phyloP scores from a whole-genome alignment of 2,329 filamentous ascomycete genomes.

The Calcarisporium arbuscula region DNA sequence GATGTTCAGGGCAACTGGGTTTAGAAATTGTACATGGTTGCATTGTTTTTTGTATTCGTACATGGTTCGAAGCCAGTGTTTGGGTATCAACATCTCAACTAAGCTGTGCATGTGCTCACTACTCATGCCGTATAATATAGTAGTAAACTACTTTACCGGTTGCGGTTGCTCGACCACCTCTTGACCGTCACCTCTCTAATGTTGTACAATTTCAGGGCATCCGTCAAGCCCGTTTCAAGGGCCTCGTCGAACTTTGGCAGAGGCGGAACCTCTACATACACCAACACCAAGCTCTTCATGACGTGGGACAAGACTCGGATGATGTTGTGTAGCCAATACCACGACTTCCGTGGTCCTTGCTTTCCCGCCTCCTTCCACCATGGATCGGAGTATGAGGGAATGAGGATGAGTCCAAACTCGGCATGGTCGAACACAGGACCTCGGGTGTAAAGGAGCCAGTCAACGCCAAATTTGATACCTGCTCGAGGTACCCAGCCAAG shows the following conservation, averaged over 20 bases:
- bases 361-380: conserved; percentile 62
- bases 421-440: conserved; percentile 94
- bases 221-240: conserved; percentile 50
- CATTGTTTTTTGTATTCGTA: too few relatives aligned
- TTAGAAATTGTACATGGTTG: too few relatives aligned
- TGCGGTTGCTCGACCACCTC: conserved; percentile 81
- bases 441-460: conserved; percentile 89
- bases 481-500: conserved; percentile 90
- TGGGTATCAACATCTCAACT: too few relatives aligned
- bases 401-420: conserved; percentile 79
- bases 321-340: conserved; percentile 83
- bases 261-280: conserved; percentile 85
- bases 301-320: conserved; percentile 88
- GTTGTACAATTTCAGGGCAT: conserved; percentile 61
- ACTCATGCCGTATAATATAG: not conserved
- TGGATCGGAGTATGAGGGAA: conserved; percentile 72
- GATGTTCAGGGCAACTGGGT: too few relatives aligned
- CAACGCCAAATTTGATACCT: conserved; percentile 90
- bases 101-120: too few relatives aligned
- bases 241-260: conserved; percentile 44
- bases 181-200: conserved; percentile 75
- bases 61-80: too few relatives aligned
- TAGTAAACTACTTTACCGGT: conserved; percentile 29
- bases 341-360: conserved; percentile 45
- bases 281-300: conserved; percentile 79